These are phyloP conservation scores for Candida piceae DNA, from an alignment of 805 yeast genomes.

Conservation along the genomic window DNA sequence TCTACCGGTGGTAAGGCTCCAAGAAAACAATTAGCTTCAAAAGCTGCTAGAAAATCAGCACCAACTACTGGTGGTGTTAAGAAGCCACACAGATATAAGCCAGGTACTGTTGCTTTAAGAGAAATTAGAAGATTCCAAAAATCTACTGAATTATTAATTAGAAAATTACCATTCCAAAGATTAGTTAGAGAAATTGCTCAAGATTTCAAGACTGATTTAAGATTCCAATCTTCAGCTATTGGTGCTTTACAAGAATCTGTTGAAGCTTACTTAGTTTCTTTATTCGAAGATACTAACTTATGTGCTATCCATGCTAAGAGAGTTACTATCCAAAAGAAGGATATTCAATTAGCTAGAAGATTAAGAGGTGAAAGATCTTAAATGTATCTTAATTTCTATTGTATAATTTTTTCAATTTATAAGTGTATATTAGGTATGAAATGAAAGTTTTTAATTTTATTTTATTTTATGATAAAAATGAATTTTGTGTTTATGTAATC, in stretches of 20 bases:
- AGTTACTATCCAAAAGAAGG: constrained; percentile 98
- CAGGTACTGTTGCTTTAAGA: constrained; percentile 94
- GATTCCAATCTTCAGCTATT: constrained; percentile 96
- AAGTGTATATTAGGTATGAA: constrained; percentile 24
- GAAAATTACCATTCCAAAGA: constrained; percentile 97
- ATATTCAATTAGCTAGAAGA: constrained; percentile 96
- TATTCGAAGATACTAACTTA: constrained; percentile 96
- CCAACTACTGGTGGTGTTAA: constrained; percentile 91
- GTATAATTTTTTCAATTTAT: constrained; percentile 9
- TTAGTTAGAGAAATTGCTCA: constrained; percentile 94
- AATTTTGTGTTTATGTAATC: too few relatives aligned
- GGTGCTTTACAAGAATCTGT: constrained; percentile 98
- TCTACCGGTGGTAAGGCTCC: constrained; percentile 96
- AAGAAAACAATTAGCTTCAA: constrained; percentile 88
- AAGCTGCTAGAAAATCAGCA: constrained; percentile 91
- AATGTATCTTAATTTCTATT: constrained; percentile 22
- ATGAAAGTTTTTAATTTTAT: constrained; percentile 7
- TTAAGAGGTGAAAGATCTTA: constrained; percentile 94
- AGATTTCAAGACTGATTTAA: constrained; percentile 87
- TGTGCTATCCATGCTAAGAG: constrained; percentile 99
- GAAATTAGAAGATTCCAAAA: constrained; percentile 98
- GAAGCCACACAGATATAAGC: constrained; percentile 95
- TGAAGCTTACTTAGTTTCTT: constrained; percentile 93
- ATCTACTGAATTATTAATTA: constrained; percentile 89
- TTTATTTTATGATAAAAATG: too few relatives aligned